Conservation (phyloP, 2,329 filamentous ascomycete species). For the Hypoxylon sp. region DNA sequence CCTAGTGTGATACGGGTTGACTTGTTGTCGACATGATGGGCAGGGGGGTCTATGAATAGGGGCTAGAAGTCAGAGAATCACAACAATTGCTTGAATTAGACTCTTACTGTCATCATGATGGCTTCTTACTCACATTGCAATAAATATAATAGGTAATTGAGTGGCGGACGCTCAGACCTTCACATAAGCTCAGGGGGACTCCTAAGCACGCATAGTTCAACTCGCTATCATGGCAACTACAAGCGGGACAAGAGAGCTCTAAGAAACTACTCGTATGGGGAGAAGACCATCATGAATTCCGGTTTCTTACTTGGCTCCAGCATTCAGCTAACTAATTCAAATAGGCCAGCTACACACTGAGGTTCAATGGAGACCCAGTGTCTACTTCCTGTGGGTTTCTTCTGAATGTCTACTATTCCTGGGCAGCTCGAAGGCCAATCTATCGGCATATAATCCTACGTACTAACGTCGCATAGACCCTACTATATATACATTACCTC, state of each 20-base stretch:
- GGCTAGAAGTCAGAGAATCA: neutral
- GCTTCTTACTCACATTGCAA: neutral
- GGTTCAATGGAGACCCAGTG: neutral
- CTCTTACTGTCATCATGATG: neutral
- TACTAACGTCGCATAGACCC: constrained; percentile 18
- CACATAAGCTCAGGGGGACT: neutral
- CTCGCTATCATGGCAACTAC: neutral
- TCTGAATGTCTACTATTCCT: neutral
- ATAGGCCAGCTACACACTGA: neutral
- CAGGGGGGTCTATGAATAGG: constrained; percentile 1
- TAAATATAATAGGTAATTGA: neutral
- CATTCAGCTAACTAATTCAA: neutral
- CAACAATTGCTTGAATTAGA: neutral
- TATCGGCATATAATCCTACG: neutral
- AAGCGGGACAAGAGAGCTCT: neutral
- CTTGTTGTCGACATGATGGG: neutral
- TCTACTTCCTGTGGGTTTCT: neutral
- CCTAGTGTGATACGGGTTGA: neutral
- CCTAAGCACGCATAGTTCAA: neutral
- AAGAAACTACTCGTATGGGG: neutral
- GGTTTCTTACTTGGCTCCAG: neutral
- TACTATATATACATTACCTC: constrained; percentile 2
- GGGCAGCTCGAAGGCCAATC: neutral
- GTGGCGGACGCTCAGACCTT: neutral
- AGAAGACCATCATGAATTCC: neutral